Base-by-base conservation (phyloP, 768 basidiomycete genomes). In the Naganishia friedmannii region DNA sequence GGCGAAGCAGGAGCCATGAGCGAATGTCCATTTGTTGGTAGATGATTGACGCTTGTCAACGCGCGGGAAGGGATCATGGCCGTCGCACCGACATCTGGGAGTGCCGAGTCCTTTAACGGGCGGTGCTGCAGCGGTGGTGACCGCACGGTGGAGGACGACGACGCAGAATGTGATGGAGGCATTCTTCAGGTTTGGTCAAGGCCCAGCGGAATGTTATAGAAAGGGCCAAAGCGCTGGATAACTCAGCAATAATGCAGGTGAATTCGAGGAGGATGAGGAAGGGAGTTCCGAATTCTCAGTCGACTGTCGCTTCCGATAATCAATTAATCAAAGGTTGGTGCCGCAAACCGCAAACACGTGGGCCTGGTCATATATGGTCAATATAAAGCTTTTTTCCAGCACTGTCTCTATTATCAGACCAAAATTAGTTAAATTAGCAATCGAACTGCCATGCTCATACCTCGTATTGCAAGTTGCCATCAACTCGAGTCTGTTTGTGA, bases 21-120 rank as follows among this genome's bases (percentile, higher is more conserved):
- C 0, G 42, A 34, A 29, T 46, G 39, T 23, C 60, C 42, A 28
- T 63, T 26, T 23, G 15, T 19, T 4, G 60, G 60, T 12, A 63
- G 26, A 29, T 63, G 60, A 34, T 63, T 63, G 23, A 63, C 60
- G 42, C 60, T 63, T 21, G 60, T 63, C 23, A 63, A 23, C 1
- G 37, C 7, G 3, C 60, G 13, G 1, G 60, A 63, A 7, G 60
- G 60, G 39, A 63, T 63, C 23, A 63, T 63, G 42, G 42, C 39
- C 29, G 60, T 63, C 15, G 31, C 23, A 42, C 42, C 39, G 15
- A 21, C 26, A 29, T 34, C 39, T 2, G 60, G 23, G 12, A 21
- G 15, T 26, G 60, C 34, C 0, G 60, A 34, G 26, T 63, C 60
- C 4, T 42, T 63, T 12, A 63, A 34, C 12, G 37, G 60, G 10